These are phyloP conservation scores for Tricholoma terreum DNA, from an alignment of 768 basidiomycete genomes.

Conservation along the genomic window DNA sequence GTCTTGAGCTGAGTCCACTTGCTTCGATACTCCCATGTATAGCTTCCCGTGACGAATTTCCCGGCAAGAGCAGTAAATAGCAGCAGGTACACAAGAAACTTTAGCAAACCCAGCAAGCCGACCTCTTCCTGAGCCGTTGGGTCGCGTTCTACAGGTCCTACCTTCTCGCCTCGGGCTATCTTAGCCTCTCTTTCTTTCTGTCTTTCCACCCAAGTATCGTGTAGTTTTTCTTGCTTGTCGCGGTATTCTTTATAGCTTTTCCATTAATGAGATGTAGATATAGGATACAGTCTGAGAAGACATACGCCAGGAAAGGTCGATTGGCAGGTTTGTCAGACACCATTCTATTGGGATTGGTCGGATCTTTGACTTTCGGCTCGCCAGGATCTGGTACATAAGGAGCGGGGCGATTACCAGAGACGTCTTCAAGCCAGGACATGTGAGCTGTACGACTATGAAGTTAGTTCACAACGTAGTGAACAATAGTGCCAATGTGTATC, in stretches of 20 bases:
- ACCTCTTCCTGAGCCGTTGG: slow-evolving; percentile 70
- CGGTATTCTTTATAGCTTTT: slow-evolving; percentile 66
- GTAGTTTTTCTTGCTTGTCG: slow-evolving; percentile 55
- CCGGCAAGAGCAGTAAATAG: slow-evolving; percentile 60
- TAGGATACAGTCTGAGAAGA: slow-evolving; percentile 19
- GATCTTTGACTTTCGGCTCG: slow-evolving; percentile 58
- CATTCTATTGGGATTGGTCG: slow-evolving; percentile 53
- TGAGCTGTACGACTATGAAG: slow-evolving; percentile 5
- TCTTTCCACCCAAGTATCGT: slow-evolving; percentile 64
- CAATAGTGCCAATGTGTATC: neutral
- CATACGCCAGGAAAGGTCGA: slow-evolving; percentile 78
- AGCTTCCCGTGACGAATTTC: slow-evolving; percentile 86
- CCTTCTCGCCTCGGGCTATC: slow-evolving; percentile 69
- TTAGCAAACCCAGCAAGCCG: slow-evolving; percentile 61
- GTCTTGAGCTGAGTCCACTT: slow-evolving; percentile 60
- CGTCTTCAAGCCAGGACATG: slow-evolving; percentile 70
- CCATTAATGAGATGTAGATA: slow-evolving; percentile 11
- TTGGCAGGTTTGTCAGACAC: slow-evolving; percentile 85
- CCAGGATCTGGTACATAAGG: slow-evolving; percentile 38
- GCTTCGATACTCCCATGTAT: slow-evolving; percentile 77
- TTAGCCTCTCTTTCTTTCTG: slow-evolving; percentile 71
- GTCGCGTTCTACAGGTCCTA: slow-evolving; percentile 70
- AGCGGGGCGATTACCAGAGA: slow-evolving; percentile 33
- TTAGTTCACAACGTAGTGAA: too few relatives aligned
- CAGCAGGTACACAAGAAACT: slow-evolving; percentile 58